A percentile compares a stretch with the other conserved stretches of the same genome.
Conservation (phyloP, 352 stramenopile species). For the Peronospora destructor region DNA sequence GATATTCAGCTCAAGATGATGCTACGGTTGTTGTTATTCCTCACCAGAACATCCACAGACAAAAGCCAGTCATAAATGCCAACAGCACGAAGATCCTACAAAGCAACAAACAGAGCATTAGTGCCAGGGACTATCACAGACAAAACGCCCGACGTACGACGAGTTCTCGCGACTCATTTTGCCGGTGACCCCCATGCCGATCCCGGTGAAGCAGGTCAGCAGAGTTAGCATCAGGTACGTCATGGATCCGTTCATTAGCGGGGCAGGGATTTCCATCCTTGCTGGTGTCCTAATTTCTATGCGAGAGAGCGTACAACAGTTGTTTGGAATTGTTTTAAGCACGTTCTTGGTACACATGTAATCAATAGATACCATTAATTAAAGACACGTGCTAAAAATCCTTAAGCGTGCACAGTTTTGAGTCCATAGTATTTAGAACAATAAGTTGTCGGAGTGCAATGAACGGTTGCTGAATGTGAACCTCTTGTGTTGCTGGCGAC, state of each 20-base stretch:
- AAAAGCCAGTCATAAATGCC: constrained; percentile 75
- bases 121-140: neutral
- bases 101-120: neutral
- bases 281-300: neutral
- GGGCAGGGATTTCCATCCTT: constrained; percentile 72
- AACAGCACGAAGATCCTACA: constrained; percentile 77
- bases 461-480: too few species aligned
- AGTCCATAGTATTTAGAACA: too few species aligned
- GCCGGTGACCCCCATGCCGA: constrained; percentile 72
- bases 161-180: constrained; percentile 83
- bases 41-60: constrained; percentile 87
- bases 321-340: neutral
- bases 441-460: too few species aligned
- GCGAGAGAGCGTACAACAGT: too few species aligned
- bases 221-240: constrained; percentile 85
- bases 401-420: neutral
- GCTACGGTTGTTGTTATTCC: neutral
- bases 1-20: too few species aligned
- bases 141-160: constrained; percentile 51
- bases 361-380: neutral
- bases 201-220: constrained; percentile 63
- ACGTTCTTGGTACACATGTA: neutral
- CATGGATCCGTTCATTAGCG: constrained; percentile 74
- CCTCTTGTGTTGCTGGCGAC: too few species aligned
- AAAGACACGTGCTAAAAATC: neutral